These are phyloP conservation scores for Colletotrichum noveboracense DNA, from an alignment of 2,329 filamentous ascomycete species.

Conservation along the genomic window DNA sequence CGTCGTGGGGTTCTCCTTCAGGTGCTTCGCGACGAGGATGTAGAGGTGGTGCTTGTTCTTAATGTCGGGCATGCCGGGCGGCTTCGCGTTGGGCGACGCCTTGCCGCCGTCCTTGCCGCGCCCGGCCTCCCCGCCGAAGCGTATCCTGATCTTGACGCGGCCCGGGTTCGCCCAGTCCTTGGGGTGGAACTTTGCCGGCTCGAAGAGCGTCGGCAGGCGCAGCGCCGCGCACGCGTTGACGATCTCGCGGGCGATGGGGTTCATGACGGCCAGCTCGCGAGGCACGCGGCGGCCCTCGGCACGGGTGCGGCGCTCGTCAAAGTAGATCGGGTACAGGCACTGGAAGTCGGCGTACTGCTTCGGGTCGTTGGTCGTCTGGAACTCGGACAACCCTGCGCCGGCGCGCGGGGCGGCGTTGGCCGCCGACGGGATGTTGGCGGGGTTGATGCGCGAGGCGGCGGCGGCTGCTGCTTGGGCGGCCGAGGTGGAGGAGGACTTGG, in stretches of 20 bases:
- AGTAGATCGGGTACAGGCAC: slow-evolving; percentile 95
- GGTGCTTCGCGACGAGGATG: slow-evolving; percentile 76
- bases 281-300: slow-evolving; percentile 83
- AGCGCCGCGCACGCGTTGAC: slow-evolving; percentile 81
- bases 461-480: slow-evolving; percentile 15
- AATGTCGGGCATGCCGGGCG: slow-evolving; percentile 52
- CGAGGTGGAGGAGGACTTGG: slow-evolving; percentile 31
- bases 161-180: slow-evolving; percentile 99
- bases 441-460: slow-evolving; percentile 34
- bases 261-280: slow-evolving; percentile 73
- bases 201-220: slow-evolving; percentile 77
- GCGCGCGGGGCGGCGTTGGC: slow-evolving; percentile 37
- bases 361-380: slow-evolving; percentile 49
- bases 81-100: slow-evolving; percentile 24
- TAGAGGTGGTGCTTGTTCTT: slow-evolving; percentile 89
- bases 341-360: slow-evolving; percentile 76
- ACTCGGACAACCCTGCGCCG: slow-evolving; percentile 26
- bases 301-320: slow-evolving; percentile 77
- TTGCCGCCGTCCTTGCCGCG: slow-evolving; percentile 60
- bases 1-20: slow-evolving; percentile 79
- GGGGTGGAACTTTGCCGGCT: slow-evolving; percentile 90
- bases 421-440: slow-evolving; percentile 36
- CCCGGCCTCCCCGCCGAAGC: slow-evolving; percentile 16
- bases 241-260: slow-evolving; percentile 89
- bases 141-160: slow-evolving; percentile 70